Conservation (phyloP, 768 basidiomycete species). For the Russula earlei region DNA sequence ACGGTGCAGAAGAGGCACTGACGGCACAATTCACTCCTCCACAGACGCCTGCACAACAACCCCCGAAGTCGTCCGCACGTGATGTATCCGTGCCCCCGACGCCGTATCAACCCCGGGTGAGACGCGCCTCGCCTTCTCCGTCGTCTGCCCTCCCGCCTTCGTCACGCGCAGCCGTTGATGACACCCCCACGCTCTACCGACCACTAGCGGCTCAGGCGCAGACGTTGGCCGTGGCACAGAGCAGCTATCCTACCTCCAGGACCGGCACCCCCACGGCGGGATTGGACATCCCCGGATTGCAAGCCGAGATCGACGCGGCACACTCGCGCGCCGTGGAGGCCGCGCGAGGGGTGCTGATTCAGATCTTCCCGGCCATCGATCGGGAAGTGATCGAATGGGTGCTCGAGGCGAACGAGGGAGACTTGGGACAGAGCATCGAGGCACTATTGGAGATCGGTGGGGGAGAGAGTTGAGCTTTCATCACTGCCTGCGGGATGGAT, state of each 20-base stretch:
- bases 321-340: conserved; percentile 66
- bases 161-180: conserved; percentile 32
- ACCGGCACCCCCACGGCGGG: conserved; percentile 21
- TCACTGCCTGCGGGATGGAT: neutral
- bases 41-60: neutral
- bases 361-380: conserved; percentile 85
- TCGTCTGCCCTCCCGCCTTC: conserved; percentile 19
- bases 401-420: conserved; percentile 79
- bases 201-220: neutral
- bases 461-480: conserved; percentile 12
- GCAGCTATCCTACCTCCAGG: conserved; percentile 4
- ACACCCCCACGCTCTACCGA: conserved; percentile 39
- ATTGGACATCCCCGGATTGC: conserved; percentile 54
- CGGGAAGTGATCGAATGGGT: conserved; percentile 81
- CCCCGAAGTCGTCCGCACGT: neutral
- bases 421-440: conserved; percentile 86
- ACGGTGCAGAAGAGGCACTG: conserved; percentile 46
- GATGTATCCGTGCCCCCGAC: conserved; percentile 35
- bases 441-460: conserved; percentile 64
- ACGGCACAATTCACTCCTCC: conserved; percentile 24
- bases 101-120: conserved; percentile 67
- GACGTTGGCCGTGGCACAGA: neutral
- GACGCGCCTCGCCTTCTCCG: conserved; percentile 39
- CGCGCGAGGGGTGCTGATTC: conserved; percentile 63
- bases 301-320: conserved; percentile 69